A percentile compares a stretch with the other conserved stretches of the same genome.
These are phyloP conservation scores for Microsporum ferrugineum DNA, from an alignment of 2,329 filamentous ascomycete species.

Conservation along the genomic window DNA sequence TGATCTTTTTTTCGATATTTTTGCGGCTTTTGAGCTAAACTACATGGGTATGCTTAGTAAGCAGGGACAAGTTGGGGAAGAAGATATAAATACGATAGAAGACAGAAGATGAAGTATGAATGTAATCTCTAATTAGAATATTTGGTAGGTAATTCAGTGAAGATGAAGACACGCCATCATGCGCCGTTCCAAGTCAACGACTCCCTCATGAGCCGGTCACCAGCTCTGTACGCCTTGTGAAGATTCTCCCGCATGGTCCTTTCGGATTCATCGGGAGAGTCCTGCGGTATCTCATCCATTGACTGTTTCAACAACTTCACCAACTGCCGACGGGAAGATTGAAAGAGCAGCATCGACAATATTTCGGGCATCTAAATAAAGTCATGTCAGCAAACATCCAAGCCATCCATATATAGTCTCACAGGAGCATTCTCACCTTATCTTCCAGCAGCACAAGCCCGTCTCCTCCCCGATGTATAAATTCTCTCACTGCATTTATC, in stretches of 20 bases:
- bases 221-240: slow-evolving; percentile 43
- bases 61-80: not conserved
- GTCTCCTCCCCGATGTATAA: slow-evolving; percentile 62
- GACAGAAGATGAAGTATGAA: not conserved
- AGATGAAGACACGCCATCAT: not conserved
- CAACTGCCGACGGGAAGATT: slow-evolving; percentile 69
- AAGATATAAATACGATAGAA: not conserved
- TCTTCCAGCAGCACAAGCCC: slow-evolving; percentile 66
- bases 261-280: slow-evolving; percentile 34
- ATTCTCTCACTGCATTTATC: slow-evolving; percentile 68
- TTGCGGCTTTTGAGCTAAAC: not conserved
- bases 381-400: slow-evolving; percentile 1
- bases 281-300: slow-evolving; percentile 41
- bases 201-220: not conserved
- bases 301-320: slow-evolving; percentile 57
- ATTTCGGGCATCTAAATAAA: slow-evolving; percentile 59
- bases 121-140: not conserved
- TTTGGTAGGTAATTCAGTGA: not conserved
- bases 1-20: slow-evolving; percentile 1
- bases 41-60: not conserved
- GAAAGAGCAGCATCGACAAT: slow-evolving; percentile 79
- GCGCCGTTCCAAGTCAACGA: not conserved
- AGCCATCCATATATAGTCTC: not conserved
- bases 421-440: slow-evolving; percentile 30
- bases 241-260: slow-evolving; percentile 53